phyloP scores from a whole-genome alignment of 176 grass and related monocot species.

The Saccharum spontaneum region DNA sequence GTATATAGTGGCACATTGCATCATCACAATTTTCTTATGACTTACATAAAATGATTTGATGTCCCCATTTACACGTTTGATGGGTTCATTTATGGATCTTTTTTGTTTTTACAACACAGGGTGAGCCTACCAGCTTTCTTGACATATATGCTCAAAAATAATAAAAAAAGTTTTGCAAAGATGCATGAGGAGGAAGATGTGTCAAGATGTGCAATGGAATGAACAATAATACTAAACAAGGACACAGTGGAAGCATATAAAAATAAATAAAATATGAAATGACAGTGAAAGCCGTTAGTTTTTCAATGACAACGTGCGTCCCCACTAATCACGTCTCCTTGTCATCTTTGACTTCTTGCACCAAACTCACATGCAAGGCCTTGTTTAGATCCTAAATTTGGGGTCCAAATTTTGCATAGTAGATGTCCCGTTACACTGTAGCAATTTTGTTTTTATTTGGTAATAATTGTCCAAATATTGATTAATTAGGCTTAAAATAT shows the following conservation, averaged over 20 bases:
- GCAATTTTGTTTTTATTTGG: too few species aligned
- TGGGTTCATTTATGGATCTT: background rate
- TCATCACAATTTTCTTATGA: background rate
- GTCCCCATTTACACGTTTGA: background rate
- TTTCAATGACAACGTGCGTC: conserved; percentile 12
- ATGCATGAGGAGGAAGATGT: background rate
- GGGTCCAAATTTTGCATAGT: too few species aligned
- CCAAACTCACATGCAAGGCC: background rate
- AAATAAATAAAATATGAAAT: background rate
- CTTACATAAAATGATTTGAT: background rate
- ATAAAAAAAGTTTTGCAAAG: background rate
- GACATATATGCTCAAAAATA: background rate
- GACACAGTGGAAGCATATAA: background rate
- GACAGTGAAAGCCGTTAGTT: background rate
- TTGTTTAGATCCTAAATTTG: too few species aligned
- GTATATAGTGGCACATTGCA: background rate
- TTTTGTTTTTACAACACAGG: background rate
- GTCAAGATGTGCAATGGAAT: background rate
- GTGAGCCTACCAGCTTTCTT: too few species aligned
- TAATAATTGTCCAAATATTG: too few species aligned
- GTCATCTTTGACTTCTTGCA: conserved; percentile 15
- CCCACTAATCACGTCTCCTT: background rate
- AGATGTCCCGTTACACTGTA: too few species aligned
- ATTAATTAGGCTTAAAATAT: too few species aligned
- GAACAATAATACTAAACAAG: background rate